Conservation (phyloP, 352 stramenopile species). For the Globisporangium paroecandrum region DNA sequence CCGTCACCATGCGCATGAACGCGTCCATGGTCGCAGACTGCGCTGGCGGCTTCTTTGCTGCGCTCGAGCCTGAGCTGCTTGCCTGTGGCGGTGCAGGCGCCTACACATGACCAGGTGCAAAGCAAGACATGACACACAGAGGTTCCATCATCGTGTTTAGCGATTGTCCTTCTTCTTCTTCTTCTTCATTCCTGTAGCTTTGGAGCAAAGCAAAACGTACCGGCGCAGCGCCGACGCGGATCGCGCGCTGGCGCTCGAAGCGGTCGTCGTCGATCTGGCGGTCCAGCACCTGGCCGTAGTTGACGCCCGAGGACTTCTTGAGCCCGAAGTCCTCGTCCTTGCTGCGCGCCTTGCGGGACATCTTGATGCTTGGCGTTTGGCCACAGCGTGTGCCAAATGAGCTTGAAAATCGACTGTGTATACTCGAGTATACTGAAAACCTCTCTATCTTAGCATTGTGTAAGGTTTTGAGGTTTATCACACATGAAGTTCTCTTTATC, state of each 20-base stretch:
- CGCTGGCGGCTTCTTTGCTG: constrained; percentile 21
- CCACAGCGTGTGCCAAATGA: no score
- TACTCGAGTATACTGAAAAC: no score
- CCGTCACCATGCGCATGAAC: constrained; percentile 92
- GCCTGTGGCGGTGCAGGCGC: background rate
- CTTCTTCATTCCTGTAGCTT: background rate
- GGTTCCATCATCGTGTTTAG: background rate
- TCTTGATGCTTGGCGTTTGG: constrained; percentile 2
- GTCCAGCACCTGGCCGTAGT: constrained; percentile 81
- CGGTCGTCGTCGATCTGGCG: constrained; percentile 82
- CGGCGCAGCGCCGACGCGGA: constrained; percentile 38
- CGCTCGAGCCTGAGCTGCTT: background rate
- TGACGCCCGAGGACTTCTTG: constrained; percentile 75
- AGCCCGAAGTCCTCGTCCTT: constrained; percentile 59
- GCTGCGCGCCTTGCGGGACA: constrained; percentile 26
- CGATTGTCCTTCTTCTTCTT: background rate
- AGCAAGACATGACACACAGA: background rate
- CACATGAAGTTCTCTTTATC: no score
- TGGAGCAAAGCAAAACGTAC: constrained; percentile 21
- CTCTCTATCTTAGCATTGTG: background rate
- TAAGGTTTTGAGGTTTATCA: no score
- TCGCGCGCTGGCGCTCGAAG: constrained; percentile 69
- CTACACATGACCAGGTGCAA: background rate
- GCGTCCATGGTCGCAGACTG: constrained; percentile 90
- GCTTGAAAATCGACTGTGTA: no score